Evolutionary conservation across 1,284 basidiomycete genomes (phyloP).

Genomic region (Tetrapyrgos nigripes): DNA sequence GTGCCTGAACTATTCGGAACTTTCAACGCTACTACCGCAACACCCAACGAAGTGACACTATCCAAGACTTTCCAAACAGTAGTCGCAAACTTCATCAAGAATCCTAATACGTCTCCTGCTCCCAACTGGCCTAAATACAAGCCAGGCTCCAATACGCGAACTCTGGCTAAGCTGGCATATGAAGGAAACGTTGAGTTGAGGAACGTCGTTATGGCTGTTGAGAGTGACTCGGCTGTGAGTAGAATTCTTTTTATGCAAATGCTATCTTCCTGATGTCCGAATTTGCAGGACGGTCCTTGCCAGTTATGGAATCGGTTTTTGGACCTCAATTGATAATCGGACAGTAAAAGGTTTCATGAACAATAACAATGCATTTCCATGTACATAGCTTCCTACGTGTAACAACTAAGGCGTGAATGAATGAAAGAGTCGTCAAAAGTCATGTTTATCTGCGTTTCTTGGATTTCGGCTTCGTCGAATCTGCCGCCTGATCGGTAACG

Average conservation of each 20-base stretch:
- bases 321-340: background rate
- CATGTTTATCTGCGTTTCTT: too few relatives aligned
- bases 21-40: constrained; percentile 18
- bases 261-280: background rate
- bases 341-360: too few relatives aligned
- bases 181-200: constrained; percentile 16
- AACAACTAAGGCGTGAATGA: too few relatives aligned
- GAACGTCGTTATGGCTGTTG: constrained; percentile 12
- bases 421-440: too few relatives aligned
- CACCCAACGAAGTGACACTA: constrained; percentile 14
- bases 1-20: constrained; percentile 24
- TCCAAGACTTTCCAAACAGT: constrained; percentile 25
- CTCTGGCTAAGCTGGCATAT: constrained; percentile 23
- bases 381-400: too few relatives aligned
- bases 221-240: constrained; percentile 8
- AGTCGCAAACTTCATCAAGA: constrained; percentile 23
- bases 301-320: background rate
- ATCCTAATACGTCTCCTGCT: constrained; percentile 20
- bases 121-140: constrained; percentile 21
- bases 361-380: too few relatives aligned
- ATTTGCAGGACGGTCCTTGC: background rate
- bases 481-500: too few relatives aligned
- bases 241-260: background rate
- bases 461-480: too few relatives aligned
- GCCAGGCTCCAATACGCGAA: constrained; percentile 5